A percentile compares a stretch with the other conserved stretches of the same genome.
phyloP scores from a whole-genome alignment of 2,329 filamentous ascomycete species.

The Bipolaris gigantea region DNA sequence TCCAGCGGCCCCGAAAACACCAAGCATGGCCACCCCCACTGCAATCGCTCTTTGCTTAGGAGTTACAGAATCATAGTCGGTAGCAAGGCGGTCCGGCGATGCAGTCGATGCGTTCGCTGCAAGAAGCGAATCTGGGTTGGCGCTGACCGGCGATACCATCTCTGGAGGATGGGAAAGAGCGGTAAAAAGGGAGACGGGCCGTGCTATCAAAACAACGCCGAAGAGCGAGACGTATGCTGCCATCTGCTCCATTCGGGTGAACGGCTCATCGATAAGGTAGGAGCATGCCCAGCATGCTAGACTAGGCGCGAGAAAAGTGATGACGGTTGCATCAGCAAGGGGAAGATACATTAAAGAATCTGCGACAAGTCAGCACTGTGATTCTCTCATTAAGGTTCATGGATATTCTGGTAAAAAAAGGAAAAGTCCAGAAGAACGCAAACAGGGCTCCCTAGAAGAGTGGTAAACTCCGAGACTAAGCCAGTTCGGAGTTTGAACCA shows the following conservation, averaged over 20 bases:
- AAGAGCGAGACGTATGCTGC: slow-evolving; percentile 73
- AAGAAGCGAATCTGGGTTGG: slow-evolving; percentile 34
- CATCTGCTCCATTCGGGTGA: slow-evolving; percentile 74
- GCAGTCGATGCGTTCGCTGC: slow-evolving; percentile 29
- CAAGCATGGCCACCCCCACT: slow-evolving; percentile 71
- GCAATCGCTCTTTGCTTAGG: slow-evolving; percentile 69
- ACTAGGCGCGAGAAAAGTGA: slow-evolving; percentile 82
- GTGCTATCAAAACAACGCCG: slow-evolving; percentile 82
- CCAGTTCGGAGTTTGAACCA: slow-evolving; percentile 1
- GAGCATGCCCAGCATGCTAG: slow-evolving; percentile 81
- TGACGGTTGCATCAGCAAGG: slow-evolving; percentile 83
- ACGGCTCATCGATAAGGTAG: slow-evolving; percentile 73
- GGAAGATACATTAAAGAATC: slow-evolving; percentile 76
- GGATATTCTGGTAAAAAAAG: slow-evolving; percentile 2
- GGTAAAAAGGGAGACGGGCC: slow-evolving; percentile 63
- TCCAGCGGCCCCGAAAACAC: slow-evolving; percentile 67
- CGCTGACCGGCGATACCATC: slow-evolving; percentile 37
- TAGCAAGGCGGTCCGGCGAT: slow-evolving; percentile 28
- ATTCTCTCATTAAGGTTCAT: slow-evolving; percentile 20
- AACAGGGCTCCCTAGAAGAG: background rate
- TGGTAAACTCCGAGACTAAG: background rate
- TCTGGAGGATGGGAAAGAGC: slow-evolving; percentile 28
- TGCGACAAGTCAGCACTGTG: slow-evolving; percentile 25
- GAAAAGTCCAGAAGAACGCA: background rate
- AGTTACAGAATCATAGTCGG: slow-evolving; percentile 53